phyloP scores from a whole-genome alignment of 2,329 filamentous ascomycete genomes.

The Monosporascus ibericus region DNA sequence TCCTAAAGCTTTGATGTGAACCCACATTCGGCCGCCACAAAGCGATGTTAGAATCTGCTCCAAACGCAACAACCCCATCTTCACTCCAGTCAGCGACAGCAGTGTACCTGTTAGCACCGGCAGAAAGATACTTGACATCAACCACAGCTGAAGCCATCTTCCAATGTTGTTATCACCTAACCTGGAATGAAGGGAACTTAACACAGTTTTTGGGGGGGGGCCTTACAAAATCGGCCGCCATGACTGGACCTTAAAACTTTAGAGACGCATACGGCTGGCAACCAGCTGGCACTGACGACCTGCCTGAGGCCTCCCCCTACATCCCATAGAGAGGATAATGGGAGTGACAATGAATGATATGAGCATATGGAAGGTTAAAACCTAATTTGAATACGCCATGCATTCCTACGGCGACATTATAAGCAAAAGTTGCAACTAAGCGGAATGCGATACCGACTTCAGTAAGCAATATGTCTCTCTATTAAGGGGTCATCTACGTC shows the following conservation, averaged over 20 bases:
- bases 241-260: not conserved
- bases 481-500: no score
- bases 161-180: not conserved
- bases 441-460: no score
- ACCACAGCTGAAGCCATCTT: constrained; percentile 20
- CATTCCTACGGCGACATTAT: no score
- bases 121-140: constrained; percentile 54
- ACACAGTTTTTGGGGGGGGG: not conserved
- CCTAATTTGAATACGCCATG: no score
- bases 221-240: not conserved
- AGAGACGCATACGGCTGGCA: not conserved
- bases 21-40: constrained; percentile 77
- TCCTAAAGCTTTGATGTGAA: constrained; percentile 9
- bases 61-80: constrained; percentile 73
- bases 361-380: no score
- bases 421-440: no score
- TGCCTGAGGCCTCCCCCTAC: not conserved
- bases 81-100: constrained; percentile 83
- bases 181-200: no score
- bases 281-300: not conserved
- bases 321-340: no score
- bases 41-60: constrained; percentile 81
- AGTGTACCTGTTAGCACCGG: constrained; percentile 86
- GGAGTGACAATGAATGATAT: no score
- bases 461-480: no score